These are phyloP conservation scores for Arthrocladium fulminans DNA, from an alignment of 2,329 filamentous ascomycete species.

Conservation along the genomic window DNA sequence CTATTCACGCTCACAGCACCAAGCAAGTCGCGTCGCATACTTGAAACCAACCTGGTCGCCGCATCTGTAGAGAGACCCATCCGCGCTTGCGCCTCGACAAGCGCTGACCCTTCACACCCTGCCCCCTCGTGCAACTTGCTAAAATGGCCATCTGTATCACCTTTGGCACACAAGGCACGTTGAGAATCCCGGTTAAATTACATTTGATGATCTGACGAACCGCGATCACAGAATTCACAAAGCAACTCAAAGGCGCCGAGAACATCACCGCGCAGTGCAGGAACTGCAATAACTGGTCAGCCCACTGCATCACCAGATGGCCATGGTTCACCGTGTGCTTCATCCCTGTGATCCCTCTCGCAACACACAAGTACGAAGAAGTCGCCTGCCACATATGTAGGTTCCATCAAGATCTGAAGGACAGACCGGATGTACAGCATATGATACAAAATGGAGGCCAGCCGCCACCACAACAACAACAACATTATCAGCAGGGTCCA, in stretches of 20 bases:
- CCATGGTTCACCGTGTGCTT: constrained; percentile 41
- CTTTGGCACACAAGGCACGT: constrained; percentile 7
- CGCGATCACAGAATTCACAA: constrained; percentile 33
- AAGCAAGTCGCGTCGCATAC: too few relatives aligned
- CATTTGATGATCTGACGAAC: neutral
- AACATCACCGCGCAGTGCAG: constrained; percentile 38
- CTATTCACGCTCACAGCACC: too few relatives aligned
- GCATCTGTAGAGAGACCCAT: neutral
- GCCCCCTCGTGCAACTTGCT: neutral
- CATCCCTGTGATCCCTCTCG: constrained; percentile 29
- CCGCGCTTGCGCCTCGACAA: neutral
- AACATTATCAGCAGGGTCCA: constrained; percentile 2
- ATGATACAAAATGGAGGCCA: constrained; percentile 16
- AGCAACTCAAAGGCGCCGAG: constrained; percentile 37
- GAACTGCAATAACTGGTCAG: constrained; percentile 40
- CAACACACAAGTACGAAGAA: constrained; percentile 26
- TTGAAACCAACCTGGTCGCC: neutral
- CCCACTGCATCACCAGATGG: constrained; percentile 37
- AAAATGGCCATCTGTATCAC: constrained; percentile 9
- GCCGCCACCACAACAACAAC: constrained; percentile 5
- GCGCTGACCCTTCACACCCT: too few relatives aligned
- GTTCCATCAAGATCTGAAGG: constrained; percentile 21
- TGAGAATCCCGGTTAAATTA: neutral
- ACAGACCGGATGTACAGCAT: constrained; percentile 21
- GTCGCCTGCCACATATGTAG: constrained; percentile 22